phyloP scores from a whole-genome alignment of 352 stramenopile genomes.

The Pythium oligandrum region DNA sequence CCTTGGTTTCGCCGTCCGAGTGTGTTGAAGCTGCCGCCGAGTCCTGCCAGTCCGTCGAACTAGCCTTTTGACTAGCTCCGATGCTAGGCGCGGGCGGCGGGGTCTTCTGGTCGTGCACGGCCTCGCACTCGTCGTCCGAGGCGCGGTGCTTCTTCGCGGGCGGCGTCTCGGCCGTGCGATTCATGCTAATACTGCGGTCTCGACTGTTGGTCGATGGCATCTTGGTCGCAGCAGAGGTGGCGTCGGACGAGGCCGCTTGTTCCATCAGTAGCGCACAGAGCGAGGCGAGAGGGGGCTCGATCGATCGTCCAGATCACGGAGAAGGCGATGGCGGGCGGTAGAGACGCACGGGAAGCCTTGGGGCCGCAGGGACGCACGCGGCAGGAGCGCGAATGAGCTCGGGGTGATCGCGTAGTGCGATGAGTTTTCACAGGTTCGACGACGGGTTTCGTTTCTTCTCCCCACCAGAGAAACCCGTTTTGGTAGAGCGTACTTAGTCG shows the following conservation, averaged over 20 bases:
- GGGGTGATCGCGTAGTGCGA: too few relatives aligned
- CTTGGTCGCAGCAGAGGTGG: too few relatives aligned
- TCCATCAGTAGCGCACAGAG: slow-evolving; percentile 7
- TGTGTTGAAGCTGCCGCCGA: slow-evolving; percentile 4
- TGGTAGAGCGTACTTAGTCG: too few relatives aligned
- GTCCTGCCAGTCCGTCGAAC: slow-evolving; percentile 3
- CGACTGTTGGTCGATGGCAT: slow-evolving; percentile 15
- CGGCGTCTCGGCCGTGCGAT: slow-evolving; percentile 33
- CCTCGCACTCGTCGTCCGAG: slow-evolving; percentile 70
- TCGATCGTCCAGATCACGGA: slow-evolving; percentile 9
- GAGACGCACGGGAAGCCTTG: too few relatives aligned
- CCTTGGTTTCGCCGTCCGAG: slow-evolving; percentile 1
- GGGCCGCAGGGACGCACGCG: too few relatives aligned
- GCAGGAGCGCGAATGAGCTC: too few relatives aligned
- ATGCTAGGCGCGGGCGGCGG: neutral
- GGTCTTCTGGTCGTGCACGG: slow-evolving; percentile 1
- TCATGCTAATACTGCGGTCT: slow-evolving; percentile 72
- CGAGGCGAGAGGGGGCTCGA: slow-evolving; percentile 3
- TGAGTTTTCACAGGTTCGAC: too few relatives aligned
- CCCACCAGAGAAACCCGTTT: too few relatives aligned
- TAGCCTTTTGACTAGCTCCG: slow-evolving; percentile 6
- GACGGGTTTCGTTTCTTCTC: too few relatives aligned
- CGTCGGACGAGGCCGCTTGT: neutral
- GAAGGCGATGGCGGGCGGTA: neutral
- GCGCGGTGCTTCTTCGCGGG: slow-evolving; percentile 77